Conservation (phyloP, 75 land plant genomes). For the Pinus albicaulis region DNA sequence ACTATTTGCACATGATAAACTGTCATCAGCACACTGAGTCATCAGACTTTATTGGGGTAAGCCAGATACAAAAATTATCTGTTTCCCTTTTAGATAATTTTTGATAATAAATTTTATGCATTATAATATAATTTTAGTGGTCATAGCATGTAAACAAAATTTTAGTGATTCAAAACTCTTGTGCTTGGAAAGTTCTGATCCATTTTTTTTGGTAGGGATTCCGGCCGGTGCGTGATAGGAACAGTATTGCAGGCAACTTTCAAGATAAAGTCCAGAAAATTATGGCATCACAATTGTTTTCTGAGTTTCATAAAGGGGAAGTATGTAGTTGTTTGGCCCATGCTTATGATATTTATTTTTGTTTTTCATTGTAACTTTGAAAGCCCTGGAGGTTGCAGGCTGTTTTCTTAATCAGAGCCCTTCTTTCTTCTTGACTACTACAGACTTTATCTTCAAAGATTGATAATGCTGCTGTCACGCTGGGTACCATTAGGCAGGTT, state of each 20-base stretch:
- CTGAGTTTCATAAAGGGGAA: constrained; percentile 9
- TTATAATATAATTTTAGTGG: background rate
- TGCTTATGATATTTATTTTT: background rate
- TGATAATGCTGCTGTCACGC: constrained; percentile 48
- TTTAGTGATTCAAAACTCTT: background rate
- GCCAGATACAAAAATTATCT: background rate
- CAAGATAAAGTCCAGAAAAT: constrained; percentile 28
- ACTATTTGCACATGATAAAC: constrained; percentile 75
- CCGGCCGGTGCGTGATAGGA: constrained; percentile 80
- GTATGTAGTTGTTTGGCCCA: constrained; percentile 26
- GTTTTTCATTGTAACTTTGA: background rate
- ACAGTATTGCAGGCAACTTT: constrained; percentile 39
- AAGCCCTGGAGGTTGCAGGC: background rate
- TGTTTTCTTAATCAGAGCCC: background rate
- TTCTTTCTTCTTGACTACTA: constrained; percentile 9
- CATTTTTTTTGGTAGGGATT: constrained; percentile 49
- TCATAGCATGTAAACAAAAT: background rate
- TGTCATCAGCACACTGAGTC: constrained; percentile 98
- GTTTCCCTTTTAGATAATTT: background rate
- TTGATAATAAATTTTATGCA: background rate
- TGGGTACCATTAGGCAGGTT: constrained; percentile 17
- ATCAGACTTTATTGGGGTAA: constrained; percentile 95
- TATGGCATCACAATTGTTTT: constrained; percentile 19
- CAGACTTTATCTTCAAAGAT: constrained; percentile 66
- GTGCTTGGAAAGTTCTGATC: background rate